These are phyloP conservation scores for Wickerhamomyces sydowiorum DNA, from an alignment of 805 yeast genomes.

Conservation along the genomic window DNA sequence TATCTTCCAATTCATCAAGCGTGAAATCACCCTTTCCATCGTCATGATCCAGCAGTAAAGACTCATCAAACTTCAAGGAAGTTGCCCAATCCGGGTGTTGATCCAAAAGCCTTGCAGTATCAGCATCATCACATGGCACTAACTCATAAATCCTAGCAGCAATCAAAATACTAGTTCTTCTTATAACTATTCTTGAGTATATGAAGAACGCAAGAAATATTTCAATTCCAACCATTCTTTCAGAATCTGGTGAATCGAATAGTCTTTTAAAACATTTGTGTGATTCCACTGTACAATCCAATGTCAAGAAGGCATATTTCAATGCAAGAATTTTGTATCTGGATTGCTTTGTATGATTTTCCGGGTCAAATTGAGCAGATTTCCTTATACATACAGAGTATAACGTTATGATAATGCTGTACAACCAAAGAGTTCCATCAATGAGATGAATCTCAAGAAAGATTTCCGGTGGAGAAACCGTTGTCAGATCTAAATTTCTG, in stretches of 20 bases:
- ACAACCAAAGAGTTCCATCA: background rate
- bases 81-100: background rate
- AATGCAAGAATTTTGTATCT: background rate
- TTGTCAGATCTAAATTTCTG: background rate
- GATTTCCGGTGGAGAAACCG: background rate
- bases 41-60: background rate
- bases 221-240: background rate
- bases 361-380: background rate
- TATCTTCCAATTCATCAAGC: background rate
- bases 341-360: background rate
- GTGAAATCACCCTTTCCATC: background rate
- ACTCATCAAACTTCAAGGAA: background rate
- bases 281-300: background rate
- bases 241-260: background rate
- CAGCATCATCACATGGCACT: background rate
- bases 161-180: background rate
- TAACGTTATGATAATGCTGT: background rate
- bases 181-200: background rate
- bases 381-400: background rate
- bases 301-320: background rate
- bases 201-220: background rate
- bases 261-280: background rate
- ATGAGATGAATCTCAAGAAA: background rate
- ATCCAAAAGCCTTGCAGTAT: background rate
- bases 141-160: background rate